Evolutionary conservation across 352 stramenopile species (phyloP), one percentile per base, ranked within the genome.

Genomic region (Phytophthora crassamura): DNA sequence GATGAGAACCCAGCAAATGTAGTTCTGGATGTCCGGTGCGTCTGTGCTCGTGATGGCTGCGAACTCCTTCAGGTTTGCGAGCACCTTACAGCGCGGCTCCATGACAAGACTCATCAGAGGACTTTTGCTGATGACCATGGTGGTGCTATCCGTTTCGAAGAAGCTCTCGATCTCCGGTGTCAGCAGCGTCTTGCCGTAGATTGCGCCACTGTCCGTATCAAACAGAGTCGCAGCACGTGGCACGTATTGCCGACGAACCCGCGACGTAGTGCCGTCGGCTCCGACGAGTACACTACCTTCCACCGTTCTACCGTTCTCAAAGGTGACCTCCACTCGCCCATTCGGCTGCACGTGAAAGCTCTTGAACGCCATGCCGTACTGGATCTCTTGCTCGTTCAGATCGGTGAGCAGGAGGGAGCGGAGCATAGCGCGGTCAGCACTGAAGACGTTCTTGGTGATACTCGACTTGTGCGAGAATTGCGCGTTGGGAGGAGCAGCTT

Each of bases 111-210:
- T 75, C 74, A 88, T 86, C 45, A 60, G 72, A 1, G 80, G 82
- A 14, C 71, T 42, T 12, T 80, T 59, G 45, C 69, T 75, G 36
- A 75, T 69, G 15, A 86, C 56, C 50, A 88, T 64, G 0, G 80
- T 89, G 18, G 71, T 91, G 49, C 67, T 66, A n/a, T 76, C 64
- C 0, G 69, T 74, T 12, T 82, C 57, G 25, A 89, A 79, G 49
- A 75, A 78, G 57, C 50, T 60, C 39, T 86, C 75, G 18, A 91
- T 71, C 50, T 82, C 78, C 0, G 78, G 69, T 1, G 78, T 80
- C 22, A 89, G 49, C 1, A 72, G 66, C 6, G 82, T 89, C 64
- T 89, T 91, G 39, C 82, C 82, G 65, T 91, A 91, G 55, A 91
- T 88, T 11, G 78, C 82, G 1, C 77, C 73, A 15, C 78, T 80